Conservation (phyloP, 306 rosid species). For the Cicer yamashitae region DNA sequence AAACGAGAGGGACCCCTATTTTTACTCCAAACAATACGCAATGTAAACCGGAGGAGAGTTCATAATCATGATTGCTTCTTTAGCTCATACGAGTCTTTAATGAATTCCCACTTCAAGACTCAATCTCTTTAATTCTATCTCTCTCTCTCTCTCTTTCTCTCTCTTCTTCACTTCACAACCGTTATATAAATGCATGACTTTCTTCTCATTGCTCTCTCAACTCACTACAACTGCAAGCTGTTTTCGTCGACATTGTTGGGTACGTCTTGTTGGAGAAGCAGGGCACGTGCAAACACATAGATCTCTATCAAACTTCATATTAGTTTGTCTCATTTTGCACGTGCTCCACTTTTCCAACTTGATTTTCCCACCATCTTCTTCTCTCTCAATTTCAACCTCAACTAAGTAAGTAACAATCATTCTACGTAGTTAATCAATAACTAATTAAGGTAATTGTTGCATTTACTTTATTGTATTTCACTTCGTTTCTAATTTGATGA, state of each 20-base stretch:
- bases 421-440: neutral
- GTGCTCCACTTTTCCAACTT: conserved; percentile 97
- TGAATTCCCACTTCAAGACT: conserved; percentile 74
- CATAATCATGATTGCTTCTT: conserved; percentile 47
- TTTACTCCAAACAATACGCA: conserved; percentile 33
- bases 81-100: conserved; percentile 52
- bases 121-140: conserved; percentile 56
- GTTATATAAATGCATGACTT: conserved; percentile 45
- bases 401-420: neutral
- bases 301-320: neutral
- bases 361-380: conserved; percentile 61
- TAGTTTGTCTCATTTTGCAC: conserved; percentile 57
- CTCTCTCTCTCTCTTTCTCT: conserved; percentile 43
- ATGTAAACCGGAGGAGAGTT: conserved; percentile 22
- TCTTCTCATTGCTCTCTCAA: conserved; percentile 41
- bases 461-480: conserved; percentile 18
- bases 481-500: conserved; percentile 14
- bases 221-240: neutral
- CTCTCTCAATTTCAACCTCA: neutral
- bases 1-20: conserved; percentile 25
- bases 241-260: conserved; percentile 46
- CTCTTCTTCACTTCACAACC: conserved; percentile 15
- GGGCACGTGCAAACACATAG: conserved; percentile 84
- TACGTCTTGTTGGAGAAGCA: conserved; percentile 90
- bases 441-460: neutral